Base-by-base conservation (phyloP, 441 rosid genomes). In the Dalechampia spathulata region DNA sequence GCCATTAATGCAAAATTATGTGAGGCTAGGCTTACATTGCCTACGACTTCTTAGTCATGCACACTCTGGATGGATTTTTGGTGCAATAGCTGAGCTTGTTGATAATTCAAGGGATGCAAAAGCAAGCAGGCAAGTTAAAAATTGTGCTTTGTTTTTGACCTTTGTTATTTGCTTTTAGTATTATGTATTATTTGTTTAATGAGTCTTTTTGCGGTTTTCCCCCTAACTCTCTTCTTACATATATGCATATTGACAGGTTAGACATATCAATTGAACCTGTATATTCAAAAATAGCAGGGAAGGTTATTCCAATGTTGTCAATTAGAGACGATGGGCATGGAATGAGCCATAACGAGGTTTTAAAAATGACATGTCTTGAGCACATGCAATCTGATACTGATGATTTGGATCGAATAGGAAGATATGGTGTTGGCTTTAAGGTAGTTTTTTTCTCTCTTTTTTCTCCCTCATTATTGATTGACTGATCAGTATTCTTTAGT, bases 391-490 rank as follows among this genome's bases (percentile, higher is more conserved):
- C 72, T 55, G 71, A 60, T 57, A 48, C 52, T 0, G 60, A 73
- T 59, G 64, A 73, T 66, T 45, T 55, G 15, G 60, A 63, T 52
- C 69, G 32, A 34, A 69, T 73, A 46, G 78, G 78, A 59, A 63
- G 69, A 40, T 73, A 58, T 66, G 78, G 78, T 47, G 69, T 73
- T 69, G 78, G 78, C 59, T 73, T 73, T 49, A 73, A 73, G 78
- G 78, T 69, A 59, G 37, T 28, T n/a, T n/a, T n/a, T n/a, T n/a
- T n/a, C 32, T 43, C 34, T 52, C 23, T 56, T 30, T 19, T 43
- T 47, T 44, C 37, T 42, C 16, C 16, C n/a, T n/a, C n/a, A n/a
- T n/a, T n/a, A 9, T 36, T 15, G 21, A 22, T 1, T 37, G 37
- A 15, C 34, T 37, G 30, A 13, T n/a, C 15, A 15, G 26, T 8